These are phyloP conservation scores for Desmodesmus armatus DNA, from an alignment of 139 green algal genomes.

Conservation along the genomic window DNA sequence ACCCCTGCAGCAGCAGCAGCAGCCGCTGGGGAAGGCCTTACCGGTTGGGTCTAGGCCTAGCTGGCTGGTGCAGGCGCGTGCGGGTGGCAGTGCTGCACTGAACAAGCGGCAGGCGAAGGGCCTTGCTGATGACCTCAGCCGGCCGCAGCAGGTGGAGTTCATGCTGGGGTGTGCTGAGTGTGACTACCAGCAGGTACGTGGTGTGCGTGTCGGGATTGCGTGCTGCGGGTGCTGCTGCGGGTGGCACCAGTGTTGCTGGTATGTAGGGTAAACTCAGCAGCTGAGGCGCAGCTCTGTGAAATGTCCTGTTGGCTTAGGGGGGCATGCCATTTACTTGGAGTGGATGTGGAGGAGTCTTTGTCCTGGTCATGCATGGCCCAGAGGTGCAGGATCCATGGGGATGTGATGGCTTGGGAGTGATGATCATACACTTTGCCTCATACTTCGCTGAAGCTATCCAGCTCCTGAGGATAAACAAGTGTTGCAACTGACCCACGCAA, in stretches of 20 bases:
- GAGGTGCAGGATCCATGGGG: too few species aligned
- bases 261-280: too few species aligned
- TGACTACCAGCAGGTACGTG: not conserved
- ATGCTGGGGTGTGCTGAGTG: constrained; percentile 35
- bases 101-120: constrained; percentile 28
- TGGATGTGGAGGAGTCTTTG: not conserved
- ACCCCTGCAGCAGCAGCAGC: constrained; percentile 19
- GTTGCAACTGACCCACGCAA: not conserved
- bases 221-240: too few species aligned
- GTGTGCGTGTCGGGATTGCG: too few species aligned
- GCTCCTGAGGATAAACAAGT: not conserved
- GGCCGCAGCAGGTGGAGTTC: constrained; percentile 42
- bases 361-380: too few species aligned
- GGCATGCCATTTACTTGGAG: not conserved
- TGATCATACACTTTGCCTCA: constrained; percentile 20
- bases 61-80: not conserved
- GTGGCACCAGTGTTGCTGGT: too few species aligned
- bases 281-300: not conserved
- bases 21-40: not conserved
- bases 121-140: constrained; percentile 5
- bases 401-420: not conserved
- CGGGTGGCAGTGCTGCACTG: constrained; percentile 5
- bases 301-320: not conserved
- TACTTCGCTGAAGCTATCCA: constrained; percentile 10
- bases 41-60: not conserved